phyloP scores from a whole-genome alignment of 78 protist species.

The Polysphondylium violaceum region DNA sequence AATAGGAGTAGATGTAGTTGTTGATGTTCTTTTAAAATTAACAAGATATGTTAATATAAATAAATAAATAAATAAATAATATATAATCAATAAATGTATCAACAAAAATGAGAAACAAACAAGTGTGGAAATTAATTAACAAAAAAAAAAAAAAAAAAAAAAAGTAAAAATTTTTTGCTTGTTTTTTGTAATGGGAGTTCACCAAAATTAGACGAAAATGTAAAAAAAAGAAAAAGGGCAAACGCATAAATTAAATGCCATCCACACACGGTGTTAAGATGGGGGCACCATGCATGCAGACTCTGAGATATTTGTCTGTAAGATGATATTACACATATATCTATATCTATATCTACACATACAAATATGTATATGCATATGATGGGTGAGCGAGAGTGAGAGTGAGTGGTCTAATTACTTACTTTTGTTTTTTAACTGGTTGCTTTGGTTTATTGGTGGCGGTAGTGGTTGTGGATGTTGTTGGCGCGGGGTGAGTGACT shows the following conservation, averaged over 20 bases:
- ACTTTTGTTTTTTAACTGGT: conserved; percentile 28
- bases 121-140: neutral
- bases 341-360: too few species aligned
- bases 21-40: neutral
- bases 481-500: neutral
- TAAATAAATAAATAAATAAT: neutral
- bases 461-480: conserved; percentile 32
- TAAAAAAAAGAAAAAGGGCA: neutral
- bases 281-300: too few species aligned
- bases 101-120: neutral
- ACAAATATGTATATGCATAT: too few species aligned
- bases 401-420: too few species aligned
- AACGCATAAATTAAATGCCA: neutral
- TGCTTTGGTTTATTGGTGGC: neutral
- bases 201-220: conserved; percentile 10
- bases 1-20: neutral
- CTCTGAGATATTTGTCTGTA: too few species aligned
- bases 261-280: too few species aligned
- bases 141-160: conserved; percentile 4
- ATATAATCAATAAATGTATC: neutral
- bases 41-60: neutral
- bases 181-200: neutral
- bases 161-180: neutral
- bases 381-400: too few species aligned
- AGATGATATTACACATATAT: too few species aligned